phyloP scores from a whole-genome alignment of 192 early-diverging fungal species.

The Backusella tuberculispora region DNA sequence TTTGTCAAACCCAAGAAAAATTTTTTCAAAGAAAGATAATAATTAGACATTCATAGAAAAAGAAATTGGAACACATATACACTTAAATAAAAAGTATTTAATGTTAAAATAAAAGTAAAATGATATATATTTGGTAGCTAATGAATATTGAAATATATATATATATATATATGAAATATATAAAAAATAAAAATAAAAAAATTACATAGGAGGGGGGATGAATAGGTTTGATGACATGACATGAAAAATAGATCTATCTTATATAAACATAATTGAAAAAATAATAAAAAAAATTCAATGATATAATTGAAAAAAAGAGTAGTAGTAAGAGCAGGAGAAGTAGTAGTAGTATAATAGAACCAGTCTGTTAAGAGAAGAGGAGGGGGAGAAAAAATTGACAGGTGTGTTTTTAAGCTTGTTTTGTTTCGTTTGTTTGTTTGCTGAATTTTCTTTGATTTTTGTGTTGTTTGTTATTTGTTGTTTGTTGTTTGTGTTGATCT shows the following conservation, averaged over 20 bases:
- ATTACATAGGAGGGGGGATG: slow-evolving; percentile 10
- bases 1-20: neutral
- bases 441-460: neutral
- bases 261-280: slow-evolving; percentile 14
- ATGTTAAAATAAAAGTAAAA: neutral
- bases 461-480: neutral
- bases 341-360: slow-evolving; percentile 9
- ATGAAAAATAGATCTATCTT: slow-evolving; percentile 12
- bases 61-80: too few relatives aligned
- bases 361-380: neutral
- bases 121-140: slow-evolving; percentile 14
- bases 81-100: neutral
- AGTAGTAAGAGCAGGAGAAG: neutral
- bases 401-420: neutral
- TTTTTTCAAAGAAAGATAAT: neutral
- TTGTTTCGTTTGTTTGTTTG: neutral
- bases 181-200: neutral
- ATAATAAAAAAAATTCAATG: neutral
- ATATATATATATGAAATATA: neutral
- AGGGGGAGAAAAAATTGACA: neutral
- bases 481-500: slow-evolving; percentile 2
- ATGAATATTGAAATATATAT: neutral
- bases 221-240: slow-evolving; percentile 10
- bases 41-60: neutral
- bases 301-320: too few relatives aligned